phyloP scores from a whole-genome alignment of 768 basidiomycete species.

The Naematelia aurantialba region DNA sequence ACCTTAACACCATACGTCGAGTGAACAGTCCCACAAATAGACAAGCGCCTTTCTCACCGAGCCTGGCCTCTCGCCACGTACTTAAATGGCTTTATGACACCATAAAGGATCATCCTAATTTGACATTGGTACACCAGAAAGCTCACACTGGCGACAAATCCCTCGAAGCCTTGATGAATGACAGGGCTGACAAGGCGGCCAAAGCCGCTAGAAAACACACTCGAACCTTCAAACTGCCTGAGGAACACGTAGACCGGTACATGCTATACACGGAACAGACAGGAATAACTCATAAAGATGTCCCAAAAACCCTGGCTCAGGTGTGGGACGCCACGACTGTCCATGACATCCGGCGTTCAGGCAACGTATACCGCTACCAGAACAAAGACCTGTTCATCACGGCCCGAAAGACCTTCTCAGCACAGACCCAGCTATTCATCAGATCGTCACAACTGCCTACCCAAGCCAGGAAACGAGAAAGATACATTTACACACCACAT shows the following conservation, averaged over 20 bases:
- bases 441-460: slow-evolving; percentile 1
- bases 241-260: neutral
- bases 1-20: neutral
- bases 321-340: neutral
- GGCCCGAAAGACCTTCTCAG: neutral
- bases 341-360: neutral
- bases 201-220: neutral
- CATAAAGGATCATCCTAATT: neutral
- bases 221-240: neutral
- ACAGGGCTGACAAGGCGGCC: slow-evolving; percentile 1
- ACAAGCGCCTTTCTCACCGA: too few relatives aligned
- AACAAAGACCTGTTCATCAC: neutral
- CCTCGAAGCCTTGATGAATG: neutral
- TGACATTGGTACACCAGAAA: slow-evolving; percentile 4
- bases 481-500: neutral
- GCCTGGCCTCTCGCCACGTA: neutral
- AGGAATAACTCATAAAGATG: neutral
- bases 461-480: neutral
- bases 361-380: neutral
- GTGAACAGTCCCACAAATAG: neutral
- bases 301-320: neutral
- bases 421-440: neutral
- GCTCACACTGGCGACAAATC: slow-evolving; percentile 2
- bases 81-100: neutral
- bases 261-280: neutral